Base-by-base conservation (phyloP, 768 basidiomycete species). In the Boletus reticulatus region DNA sequence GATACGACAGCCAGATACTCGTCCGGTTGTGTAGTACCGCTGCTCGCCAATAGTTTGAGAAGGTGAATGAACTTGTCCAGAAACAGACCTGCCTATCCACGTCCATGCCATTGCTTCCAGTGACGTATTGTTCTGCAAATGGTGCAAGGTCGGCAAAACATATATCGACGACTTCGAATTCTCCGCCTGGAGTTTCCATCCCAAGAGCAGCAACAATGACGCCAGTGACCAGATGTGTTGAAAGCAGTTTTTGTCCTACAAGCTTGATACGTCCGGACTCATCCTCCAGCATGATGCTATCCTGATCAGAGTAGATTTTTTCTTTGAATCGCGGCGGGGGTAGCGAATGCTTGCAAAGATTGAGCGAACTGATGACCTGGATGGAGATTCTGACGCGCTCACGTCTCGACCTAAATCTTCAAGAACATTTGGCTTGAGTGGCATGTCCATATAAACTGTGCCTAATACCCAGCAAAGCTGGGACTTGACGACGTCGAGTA, bases 381-480 rank as follows among this genome's bases (percentile, higher is more conserved):
- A 59, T 57, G 20, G 49, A 45, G 42, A 50, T 52, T 38, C 37
- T 8, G 38, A 46, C 20, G 36, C 20, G 78, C 92, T 62, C 66
- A 98, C 97, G 64, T 99, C 94, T 69, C 91, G 81, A 22, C 88
- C 93, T 60, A 98, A 83, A 60, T 99, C 97, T 63, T 94, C 89
- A 58, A 99, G 80, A n/a, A 99, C 91, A 66, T 98, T 98, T 0
- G 96, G 96, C 67, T 99, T 99, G 49, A 98, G 78, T 10, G 94
- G 92, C 97, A 99, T 99, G 57, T 99, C 94, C 85, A 98, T 88
- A 71, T 98, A 99, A 7, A 98, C 87, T 0, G 97, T 99, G 4
- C 97, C 97, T 51, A 97, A 77, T 57, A 98, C 82, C 71, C 88
- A 98, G 71, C 94, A 97, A 52, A 96, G 76, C 63, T 88, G 78